Conservation (phyloP, 1,284 basidiomycete genomes). For the Inonotus obliquus region DNA sequence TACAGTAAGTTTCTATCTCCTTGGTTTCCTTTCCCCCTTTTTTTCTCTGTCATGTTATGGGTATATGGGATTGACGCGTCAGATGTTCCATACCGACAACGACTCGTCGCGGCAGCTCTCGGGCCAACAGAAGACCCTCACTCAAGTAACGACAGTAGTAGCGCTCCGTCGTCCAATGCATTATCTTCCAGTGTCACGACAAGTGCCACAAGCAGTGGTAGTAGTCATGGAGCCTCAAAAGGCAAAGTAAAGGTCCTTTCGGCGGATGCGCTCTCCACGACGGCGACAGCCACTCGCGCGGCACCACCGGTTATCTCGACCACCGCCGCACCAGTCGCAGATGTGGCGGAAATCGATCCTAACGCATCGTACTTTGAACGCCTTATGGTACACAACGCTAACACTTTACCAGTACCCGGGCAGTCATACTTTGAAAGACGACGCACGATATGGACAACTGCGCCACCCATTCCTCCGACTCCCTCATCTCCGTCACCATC, state of each 20-base stretch:
- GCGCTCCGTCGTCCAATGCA: conserved; percentile 1
- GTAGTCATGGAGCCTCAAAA: neutral
- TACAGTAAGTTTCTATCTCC: neutral
- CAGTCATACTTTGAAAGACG: conserved; percentile 57
- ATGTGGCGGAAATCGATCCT: neutral
- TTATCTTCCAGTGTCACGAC: neutral
- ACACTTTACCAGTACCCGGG: conserved; percentile 54
- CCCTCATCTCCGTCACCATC: conserved; percentile 33
- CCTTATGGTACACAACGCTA: conserved; percentile 17
- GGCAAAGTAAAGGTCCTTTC: neutral
- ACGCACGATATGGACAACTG: conserved; percentile 53
- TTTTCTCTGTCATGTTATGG: neutral
- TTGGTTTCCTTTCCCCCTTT: neutral
- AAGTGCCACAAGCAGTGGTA: neutral
- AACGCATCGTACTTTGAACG: conserved; percentile 7
- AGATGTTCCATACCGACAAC: conserved; percentile 1
- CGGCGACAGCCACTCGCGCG: neutral
- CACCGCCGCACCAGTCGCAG: neutral
- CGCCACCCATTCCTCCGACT: conserved; percentile 21
- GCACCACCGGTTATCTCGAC: neutral
- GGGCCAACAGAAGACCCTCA: neutral
- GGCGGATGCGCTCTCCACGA: neutral
- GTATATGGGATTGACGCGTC: neutral
- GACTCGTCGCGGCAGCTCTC: neutral
- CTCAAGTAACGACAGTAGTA: conserved; percentile 2